Evolutionary conservation across 139 green algal species (phyloP), one percentile per base, ranked within the genome.

Genomic region (Ettlia oleoabundans): DNA sequence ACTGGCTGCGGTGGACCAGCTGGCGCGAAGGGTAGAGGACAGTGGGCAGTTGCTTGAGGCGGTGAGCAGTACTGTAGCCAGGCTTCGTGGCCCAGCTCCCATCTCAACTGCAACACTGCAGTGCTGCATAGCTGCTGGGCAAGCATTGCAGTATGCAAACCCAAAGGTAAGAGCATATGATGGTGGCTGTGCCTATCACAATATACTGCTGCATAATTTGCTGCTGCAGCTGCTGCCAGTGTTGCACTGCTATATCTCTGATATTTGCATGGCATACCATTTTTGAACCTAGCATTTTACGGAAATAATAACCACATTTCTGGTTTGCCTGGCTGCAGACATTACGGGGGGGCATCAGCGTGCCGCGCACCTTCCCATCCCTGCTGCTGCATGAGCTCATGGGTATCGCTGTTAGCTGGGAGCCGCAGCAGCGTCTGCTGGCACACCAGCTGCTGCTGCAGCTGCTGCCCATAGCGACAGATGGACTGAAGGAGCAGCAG

Each of bases 31-130:
- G 33, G 76, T 89, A 28, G 58, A 79, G 22, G 78, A 82, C 62
- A 65, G 80, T 41, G n/a, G 42, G 37, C 80, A 88, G 41, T 58
- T 90, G 55, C 62, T 88, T 33, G 86, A 88, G 67, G 81, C 64
- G 22, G 52, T 90, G 18, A 77, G 80, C 55, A 58, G 79, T 61
- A 81, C 84, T 3, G 47, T 87, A 38, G 61, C 47, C 53, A 82
- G 67, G 70, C 66, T 89, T 40, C 55, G 30, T 1, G 82, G 82
- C 19, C 55, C 82, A 7, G 42, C 51, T 21, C 72, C 82, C 52
- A 66, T 80, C 13, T 80, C 72, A 32, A 87, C 85, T 0, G 82
- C 82, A 0, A 52, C 80, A 52, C 71, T 89, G 75, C 71, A 87
- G 43, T 89, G 85, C 65, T 84, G 85, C 37, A 52, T 70, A 28